Conservation (phyloP, 2,329 filamentous ascomycete genomes). For the Cladosporium sp. region DNA sequence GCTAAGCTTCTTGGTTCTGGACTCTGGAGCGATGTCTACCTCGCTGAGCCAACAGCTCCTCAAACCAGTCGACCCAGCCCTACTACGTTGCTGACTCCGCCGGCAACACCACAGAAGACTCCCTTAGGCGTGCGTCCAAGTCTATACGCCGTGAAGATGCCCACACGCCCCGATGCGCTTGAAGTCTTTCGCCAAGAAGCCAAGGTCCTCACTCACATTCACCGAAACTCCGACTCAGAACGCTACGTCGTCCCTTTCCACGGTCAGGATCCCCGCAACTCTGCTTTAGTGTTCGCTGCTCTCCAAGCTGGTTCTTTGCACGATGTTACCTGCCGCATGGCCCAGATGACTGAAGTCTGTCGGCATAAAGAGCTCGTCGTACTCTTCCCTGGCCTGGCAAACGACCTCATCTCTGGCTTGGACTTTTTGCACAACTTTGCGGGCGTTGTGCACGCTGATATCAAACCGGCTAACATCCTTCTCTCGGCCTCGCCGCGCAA, state of each 20-base stretch:
- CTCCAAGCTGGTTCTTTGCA: slow-evolving; percentile 36
- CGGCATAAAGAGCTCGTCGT: slow-evolving; percentile 40
- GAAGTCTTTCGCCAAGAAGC: slow-evolving; percentile 39
- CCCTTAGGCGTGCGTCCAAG: not conserved
- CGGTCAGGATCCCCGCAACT: slow-evolving; percentile 34
- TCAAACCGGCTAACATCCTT: slow-evolving; percentile 52
- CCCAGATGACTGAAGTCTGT: slow-evolving; percentile 34
- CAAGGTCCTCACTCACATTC: slow-evolving; percentile 34
- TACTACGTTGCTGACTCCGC: slow-evolving; percentile 22
- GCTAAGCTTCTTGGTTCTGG: slow-evolving; percentile 37
- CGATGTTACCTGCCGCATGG: slow-evolving; percentile 30
- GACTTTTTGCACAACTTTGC: slow-evolving; percentile 42
- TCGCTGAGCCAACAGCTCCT: slow-evolving; percentile 30
- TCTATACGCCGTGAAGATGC: slow-evolving; percentile 37
- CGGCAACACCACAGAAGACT: slow-evolving; percentile 18
- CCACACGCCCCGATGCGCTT: slow-evolving; percentile 34
- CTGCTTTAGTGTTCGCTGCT: slow-evolving; percentile 36
- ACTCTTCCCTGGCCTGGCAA: slow-evolving; percentile 43
- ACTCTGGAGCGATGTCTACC: slow-evolving; percentile 39
- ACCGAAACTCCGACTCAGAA: slow-evolving; percentile 24
- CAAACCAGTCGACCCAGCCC: slow-evolving; percentile 1
- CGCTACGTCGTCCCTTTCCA: slow-evolving; percentile 37
- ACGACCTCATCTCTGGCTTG: slow-evolving; percentile 42
- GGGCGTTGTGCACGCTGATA: slow-evolving; percentile 46
- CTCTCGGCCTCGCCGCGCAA: slow-evolving; percentile 28